These are phyloP conservation scores for Olyra latifolia DNA, from an alignment of 176 grass and related monocot genomes.

Conservation along the genomic window DNA sequence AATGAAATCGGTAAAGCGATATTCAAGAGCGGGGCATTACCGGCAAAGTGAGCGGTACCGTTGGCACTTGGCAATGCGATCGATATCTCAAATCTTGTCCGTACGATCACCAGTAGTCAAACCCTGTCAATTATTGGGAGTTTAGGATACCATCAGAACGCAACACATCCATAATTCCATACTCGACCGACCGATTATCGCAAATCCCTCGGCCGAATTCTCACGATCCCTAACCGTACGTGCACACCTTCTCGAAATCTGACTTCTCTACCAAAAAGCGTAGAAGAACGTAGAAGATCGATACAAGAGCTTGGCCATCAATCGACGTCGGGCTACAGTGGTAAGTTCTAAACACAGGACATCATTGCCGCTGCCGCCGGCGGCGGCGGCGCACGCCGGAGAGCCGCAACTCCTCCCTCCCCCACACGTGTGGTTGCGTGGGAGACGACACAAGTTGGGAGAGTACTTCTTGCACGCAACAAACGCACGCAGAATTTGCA, in stretches of 20 bases:
- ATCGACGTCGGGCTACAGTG: not conserved
- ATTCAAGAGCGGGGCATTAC: too few species aligned
- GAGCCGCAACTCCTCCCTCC: not conserved
- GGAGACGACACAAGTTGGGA: not conserved
- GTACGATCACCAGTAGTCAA: not conserved
- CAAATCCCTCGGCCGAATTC: conserved; percentile 5
- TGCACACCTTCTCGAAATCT: not conserved
- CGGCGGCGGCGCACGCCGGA: not conserved
- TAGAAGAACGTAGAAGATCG: too few species aligned
- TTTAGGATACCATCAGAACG: not conserved
- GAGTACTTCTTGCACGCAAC: conserved; percentile 4
- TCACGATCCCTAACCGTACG: not conserved
- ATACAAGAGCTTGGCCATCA: not conserved
- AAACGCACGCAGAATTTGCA: not conserved
- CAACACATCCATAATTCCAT: too few species aligned
- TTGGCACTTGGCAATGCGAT: not conserved
- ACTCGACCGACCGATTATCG: not conserved
- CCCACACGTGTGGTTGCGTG: not conserved
- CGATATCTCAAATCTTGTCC: not conserved
- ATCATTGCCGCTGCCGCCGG: not conserved
- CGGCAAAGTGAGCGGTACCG: not conserved
- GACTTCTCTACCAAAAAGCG: not conserved
- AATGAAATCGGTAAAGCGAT: too few species aligned
- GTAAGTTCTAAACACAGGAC: not conserved
- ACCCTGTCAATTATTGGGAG: not conserved